Percentiles rank a stretch among this genome's conserved stretches.
These are phyloP conservation scores for Fusarium sp. DNA, from an alignment of 2,329 filamentous ascomycete species.

Conservation along the genomic window DNA sequence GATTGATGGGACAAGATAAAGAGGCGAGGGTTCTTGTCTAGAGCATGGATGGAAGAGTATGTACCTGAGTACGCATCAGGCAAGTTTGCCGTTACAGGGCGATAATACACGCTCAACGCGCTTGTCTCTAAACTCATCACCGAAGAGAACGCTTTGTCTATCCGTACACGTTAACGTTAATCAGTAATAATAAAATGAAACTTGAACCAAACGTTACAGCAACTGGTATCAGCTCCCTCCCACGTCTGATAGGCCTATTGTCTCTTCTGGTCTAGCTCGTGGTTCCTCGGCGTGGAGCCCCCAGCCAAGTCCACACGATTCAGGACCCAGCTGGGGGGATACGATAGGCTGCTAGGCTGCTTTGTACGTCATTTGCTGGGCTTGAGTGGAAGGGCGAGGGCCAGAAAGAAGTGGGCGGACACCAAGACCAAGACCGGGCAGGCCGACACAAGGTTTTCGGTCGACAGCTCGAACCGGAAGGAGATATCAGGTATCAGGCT, in stretches of 20 bases:
- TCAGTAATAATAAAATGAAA: background rate
- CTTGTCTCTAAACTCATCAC: background rate
- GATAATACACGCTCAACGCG: background rate
- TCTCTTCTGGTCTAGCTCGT: no score
- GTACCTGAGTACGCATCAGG: no score
- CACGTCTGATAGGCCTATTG: conserved; percentile 12
- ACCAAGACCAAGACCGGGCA: conserved; percentile 27
- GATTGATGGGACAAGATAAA: background rate
- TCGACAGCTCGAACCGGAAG: conserved; percentile 30
- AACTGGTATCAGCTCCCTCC: background rate
- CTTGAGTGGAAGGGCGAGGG: no score
- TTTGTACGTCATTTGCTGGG: conserved; percentile 29
- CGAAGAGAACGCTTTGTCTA: background rate
- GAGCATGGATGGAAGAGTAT: no score
- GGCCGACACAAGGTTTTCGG: conserved; percentile 45
- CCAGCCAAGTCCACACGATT: conserved; percentile 5
- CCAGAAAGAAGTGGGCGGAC: conserved; percentile 16
- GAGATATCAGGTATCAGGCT: conserved; percentile 3
- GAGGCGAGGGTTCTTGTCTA: no score
- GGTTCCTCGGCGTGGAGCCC: conserved; percentile 1
- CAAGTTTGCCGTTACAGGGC: no score
- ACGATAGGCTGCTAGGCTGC: conserved; percentile 23
- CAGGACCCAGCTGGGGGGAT: conserved; percentile 3
- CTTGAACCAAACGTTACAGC: background rate
- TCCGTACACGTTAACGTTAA: no score